A percentile compares a stretch with the other conserved stretches of the same genome.
These are phyloP conservation scores for Coniella lustricola DNA, from an alignment of 2,329 filamentous ascomycete genomes.

Conservation along the genomic window DNA sequence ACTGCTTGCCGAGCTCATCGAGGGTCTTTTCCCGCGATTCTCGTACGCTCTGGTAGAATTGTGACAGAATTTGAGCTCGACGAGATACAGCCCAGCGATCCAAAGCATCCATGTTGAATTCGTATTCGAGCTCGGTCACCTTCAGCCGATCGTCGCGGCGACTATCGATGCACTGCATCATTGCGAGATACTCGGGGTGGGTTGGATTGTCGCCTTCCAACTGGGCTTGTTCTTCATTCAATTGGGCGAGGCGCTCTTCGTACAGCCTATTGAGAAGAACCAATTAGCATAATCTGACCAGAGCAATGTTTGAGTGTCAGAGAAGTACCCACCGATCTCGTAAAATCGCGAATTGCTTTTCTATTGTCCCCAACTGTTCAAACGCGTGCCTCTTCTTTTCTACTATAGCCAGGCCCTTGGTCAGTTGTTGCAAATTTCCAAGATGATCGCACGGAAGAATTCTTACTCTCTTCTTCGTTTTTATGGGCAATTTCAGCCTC, in stretches of 20 bases:
- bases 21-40: constrained; percentile 76
- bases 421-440: constrained; percentile 20
- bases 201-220: constrained; percentile 54
- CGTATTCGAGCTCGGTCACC: constrained; percentile 65
- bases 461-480: constrained; percentile 60
- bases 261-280: constrained; percentile 56
- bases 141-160: constrained; percentile 74
- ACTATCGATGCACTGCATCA: constrained; percentile 80
- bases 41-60: constrained; percentile 82
- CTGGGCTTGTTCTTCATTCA: constrained; percentile 65
- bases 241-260: constrained; percentile 76
- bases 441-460: neutral
- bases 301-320: neutral
- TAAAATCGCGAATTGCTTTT: constrained; percentile 82
- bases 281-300: neutral
- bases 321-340: constrained; percentile 58
- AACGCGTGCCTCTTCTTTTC: constrained; percentile 73
- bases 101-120: constrained; percentile 67
- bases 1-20: constrained; percentile 76
- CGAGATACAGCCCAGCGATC: constrained; percentile 71
- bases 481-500: constrained; percentile 51
- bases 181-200: constrained; percentile 87
- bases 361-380: constrained; percentile 71
- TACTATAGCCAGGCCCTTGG: constrained; percentile 41
- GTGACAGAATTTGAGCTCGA: constrained; percentile 77